A percentile compares a stretch with the other conserved stretches of the same genome.
Conservation (phyloP, 352 stramenopile species). For the Phytopythium ostracodes region DNA sequence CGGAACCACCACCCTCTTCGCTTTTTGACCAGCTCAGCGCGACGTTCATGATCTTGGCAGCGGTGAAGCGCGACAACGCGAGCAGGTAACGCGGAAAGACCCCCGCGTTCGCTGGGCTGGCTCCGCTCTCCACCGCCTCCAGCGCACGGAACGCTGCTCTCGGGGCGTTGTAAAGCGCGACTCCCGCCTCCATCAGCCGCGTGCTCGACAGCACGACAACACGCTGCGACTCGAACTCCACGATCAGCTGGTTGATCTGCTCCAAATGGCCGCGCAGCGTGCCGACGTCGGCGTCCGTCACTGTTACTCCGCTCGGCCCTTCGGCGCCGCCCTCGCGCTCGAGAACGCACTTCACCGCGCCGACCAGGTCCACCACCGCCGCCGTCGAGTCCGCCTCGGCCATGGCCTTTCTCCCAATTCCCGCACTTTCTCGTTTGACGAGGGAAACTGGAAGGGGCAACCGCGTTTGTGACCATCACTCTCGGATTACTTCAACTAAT, state of each 20-base stretch:
- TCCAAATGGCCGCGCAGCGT: conserved; percentile 8
- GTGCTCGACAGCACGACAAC: conserved; percentile 23
- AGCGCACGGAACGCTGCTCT: conserved; percentile 34
- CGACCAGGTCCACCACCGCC: neutral
- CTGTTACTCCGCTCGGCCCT: neutral
- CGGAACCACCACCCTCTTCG: conserved; percentile 1
- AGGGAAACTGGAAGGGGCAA: neutral
- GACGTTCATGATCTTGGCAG: conserved; percentile 60
- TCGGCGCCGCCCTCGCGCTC: neutral
- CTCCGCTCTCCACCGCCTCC: conserved; percentile 15
- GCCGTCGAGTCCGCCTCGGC: neutral
- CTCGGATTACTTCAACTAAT: neutral
- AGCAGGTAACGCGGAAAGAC: conserved; percentile 28
- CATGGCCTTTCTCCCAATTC: neutral
- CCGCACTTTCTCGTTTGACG: conserved; percentile 1
- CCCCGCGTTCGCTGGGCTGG: neutral
- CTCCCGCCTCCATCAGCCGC: conserved; percentile 52
- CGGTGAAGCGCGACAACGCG: conserved; percentile 40
- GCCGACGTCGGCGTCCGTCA: neutral
- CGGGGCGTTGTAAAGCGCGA: conserved; percentile 69
- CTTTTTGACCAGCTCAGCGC: conserved; percentile 35
- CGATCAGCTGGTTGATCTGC: conserved; percentile 29
- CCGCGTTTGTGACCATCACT: neutral
- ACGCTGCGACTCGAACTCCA: conserved; percentile 15
- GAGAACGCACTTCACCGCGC: neutral